Conservation (phyloP, 2,329 filamentous ascomycete genomes). For the Purpureocillium takamizusanense region DNA sequence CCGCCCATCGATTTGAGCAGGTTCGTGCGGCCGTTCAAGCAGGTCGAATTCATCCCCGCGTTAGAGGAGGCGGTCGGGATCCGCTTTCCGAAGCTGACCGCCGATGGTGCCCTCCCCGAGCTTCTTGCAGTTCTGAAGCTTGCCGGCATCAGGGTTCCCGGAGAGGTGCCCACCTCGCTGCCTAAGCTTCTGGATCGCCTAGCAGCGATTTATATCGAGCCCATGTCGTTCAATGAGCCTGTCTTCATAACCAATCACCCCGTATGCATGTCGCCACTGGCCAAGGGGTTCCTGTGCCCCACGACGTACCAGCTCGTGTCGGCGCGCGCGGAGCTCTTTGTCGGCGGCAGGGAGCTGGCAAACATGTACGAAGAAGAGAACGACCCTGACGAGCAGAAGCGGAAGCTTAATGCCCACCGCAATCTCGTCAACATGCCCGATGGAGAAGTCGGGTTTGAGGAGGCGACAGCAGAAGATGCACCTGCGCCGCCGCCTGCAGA, state of each 20-base stretch:
- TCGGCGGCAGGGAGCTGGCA: conserved; percentile 70
- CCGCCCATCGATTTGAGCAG: conserved; percentile 36
- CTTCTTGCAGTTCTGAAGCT: conserved; percentile 47
- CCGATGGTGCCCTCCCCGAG: conserved; percentile 45
- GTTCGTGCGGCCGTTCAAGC: conserved; percentile 48
- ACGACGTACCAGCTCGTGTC: conserved; percentile 62
- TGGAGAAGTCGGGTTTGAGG: conserved; percentile 20
- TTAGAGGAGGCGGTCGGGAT: conserved; percentile 61
- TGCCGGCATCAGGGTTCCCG: conserved; percentile 54
- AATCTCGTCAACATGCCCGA: conserved; percentile 24
- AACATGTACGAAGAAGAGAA: conserved; percentile 99
- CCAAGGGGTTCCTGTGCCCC: conserved; percentile 74
- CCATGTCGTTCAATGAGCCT: conserved; percentile 55
- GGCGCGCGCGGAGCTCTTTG: conserved; percentile 78
- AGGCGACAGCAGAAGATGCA: conserved; percentile 4
- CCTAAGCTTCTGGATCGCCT: conserved; percentile 71
- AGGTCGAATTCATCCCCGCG: conserved; percentile 74
- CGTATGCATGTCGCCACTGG: conserved; percentile 80
- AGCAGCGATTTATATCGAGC: conserved; percentile 68
- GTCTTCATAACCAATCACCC: conserved; percentile 88
- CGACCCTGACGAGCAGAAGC: conserved; percentile 73
- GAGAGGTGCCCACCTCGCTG: conserved; percentile 51
- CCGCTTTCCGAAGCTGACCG: conserved; percentile 54
- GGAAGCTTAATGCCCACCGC: conserved; percentile 62
- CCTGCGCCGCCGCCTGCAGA: conserved; percentile 28